A percentile compares a stretch with the other conserved stretches of the same genome.
phyloP scores from a whole-genome alignment of 1,284 basidiomycete genomes.

The Malassezia brasiliensis region DNA sequence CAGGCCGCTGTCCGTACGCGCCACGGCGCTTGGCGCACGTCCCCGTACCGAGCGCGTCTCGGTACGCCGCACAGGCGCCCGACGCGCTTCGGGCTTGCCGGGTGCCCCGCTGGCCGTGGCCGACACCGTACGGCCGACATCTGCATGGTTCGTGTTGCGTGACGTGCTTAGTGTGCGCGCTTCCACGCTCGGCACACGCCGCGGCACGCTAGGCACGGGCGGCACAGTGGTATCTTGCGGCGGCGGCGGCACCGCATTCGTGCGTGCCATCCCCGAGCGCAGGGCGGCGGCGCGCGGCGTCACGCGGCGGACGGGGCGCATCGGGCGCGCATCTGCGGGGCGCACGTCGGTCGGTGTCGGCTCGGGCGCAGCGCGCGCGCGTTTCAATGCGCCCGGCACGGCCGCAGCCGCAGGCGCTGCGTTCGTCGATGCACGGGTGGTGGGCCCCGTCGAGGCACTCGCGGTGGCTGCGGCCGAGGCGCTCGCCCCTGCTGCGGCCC shows the following conservation, averaged over 20 bases:
- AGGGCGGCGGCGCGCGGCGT: conserved; percentile 16
- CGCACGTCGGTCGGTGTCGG: background rate
- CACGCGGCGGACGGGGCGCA: conserved; percentile 7
- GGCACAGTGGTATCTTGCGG: conserved; percentile 3
- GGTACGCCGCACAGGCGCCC: background rate
- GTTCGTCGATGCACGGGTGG: too few species aligned
- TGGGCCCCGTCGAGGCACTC: too few species aligned
- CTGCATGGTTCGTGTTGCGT: conserved; percentile 7
- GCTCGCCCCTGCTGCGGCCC: too few species aligned
- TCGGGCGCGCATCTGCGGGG: background rate
- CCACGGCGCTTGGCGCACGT: conserved; percentile 12
- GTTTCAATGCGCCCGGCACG: background rate
- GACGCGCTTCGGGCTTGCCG: conserved; percentile 3
- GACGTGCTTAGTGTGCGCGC: conserved; percentile 5
- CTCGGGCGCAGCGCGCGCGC: conserved; percentile 21
- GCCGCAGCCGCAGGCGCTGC: too few species aligned
- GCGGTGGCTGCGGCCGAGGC: too few species aligned
- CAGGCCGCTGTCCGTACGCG: conserved; percentile 16
- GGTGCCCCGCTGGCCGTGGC: background rate
- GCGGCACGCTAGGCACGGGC: conserved; percentile 3
- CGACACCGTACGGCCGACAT: too few species aligned
- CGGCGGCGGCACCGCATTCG: background rate
- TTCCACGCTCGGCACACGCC: background rate
- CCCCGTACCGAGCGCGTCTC: conserved; percentile 5
- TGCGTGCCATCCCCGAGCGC: conserved; percentile 13